Evolutionary conservation across 2,329 filamentous ascomycete species (phyloP), one percentile per base, ranked within the genome.

Genomic region (Penicillium sp.): DNA sequence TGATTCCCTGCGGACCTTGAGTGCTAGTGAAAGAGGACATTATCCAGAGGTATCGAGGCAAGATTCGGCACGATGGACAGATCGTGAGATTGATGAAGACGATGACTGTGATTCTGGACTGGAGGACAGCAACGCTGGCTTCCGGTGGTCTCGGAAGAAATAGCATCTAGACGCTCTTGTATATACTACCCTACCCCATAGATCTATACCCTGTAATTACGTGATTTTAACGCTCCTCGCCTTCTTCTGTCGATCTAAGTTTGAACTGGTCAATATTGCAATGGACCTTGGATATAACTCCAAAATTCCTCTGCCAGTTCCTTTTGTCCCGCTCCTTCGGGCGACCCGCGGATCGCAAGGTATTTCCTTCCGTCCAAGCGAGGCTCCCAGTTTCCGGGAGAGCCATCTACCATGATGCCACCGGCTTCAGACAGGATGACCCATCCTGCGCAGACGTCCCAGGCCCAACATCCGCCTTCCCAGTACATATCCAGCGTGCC

Each of bases 371-470:
- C 82, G 63, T 86, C 83, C 6, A 87, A 69, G 45, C 66, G 72
- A 5, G 81, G 77, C 42, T 81, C 69, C 83, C 83, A 86, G 48
- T 79, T 77, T 1, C 81, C 82, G 4, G 79, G 77, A 62, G 84
- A 85, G 2, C 80, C 82, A 65, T 84, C 83, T 11, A 81, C 83
- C 54, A 87, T 75, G 21, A 79, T 75, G 0, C 84, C 84, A 0
- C 83, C 84, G 1, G 84, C 82, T 68, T 87, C 84, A 22, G 75
- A 76, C 40, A 87, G 62, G 48, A 87, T 80, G 2, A 84, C 78
- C 84, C 83, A 86, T 0, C 80, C 84, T 4, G 84, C 84, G 63
- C 82, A 85, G 9, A 87, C 83, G 74, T 87, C 84, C 84, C 84
- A 87, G 7, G 82, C 82, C 83, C 83, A 87, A 63, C 82, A 85